phyloP scores from a whole-genome alignment of 495 filamentous ascomycete species.

The Sphaerosporella brunnea region DNA sequence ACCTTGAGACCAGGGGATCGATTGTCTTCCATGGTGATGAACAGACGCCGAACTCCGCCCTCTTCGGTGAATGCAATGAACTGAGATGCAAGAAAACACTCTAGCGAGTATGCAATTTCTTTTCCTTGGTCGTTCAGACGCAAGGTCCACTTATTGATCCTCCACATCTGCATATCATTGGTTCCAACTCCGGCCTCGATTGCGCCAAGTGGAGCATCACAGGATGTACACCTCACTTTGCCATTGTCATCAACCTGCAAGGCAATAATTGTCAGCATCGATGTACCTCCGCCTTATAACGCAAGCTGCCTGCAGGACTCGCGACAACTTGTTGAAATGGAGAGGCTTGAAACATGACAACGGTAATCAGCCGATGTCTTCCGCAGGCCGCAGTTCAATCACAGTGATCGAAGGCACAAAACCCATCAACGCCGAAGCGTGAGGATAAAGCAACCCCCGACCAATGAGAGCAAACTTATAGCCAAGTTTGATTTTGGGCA shows the following conservation, averaged over 20 bases:
- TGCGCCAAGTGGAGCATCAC: slow-evolving; percentile 12
- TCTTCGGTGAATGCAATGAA: slow-evolving; percentile 10
- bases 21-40: slow-evolving; percentile 3
- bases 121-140: slow-evolving; percentile 32
- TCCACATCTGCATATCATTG: slow-evolving; percentile 9
- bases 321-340: slow-evolving; percentile 35
- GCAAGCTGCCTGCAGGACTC: slow-evolving; percentile 20
- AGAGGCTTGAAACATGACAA: slow-evolving; percentile 29
- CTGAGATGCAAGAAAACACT: slow-evolving; percentile 14
- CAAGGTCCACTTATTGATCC: slow-evolving; percentile 25
- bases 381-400: slow-evolving; percentile 26
- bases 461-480: slow-evolving; percentile 18
- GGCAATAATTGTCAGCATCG: slow-evolving; percentile 1
- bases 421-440: slow-evolving; percentile 24
- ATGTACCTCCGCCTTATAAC: slow-evolving; percentile 22
- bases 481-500: slow-evolving; percentile 55
- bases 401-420: slow-evolving; percentile 14
- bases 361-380: slow-evolving; percentile 29
- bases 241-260: not conserved
- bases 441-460: slow-evolving; percentile 25
- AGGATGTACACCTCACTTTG: slow-evolving; percentile 3
- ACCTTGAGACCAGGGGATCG: not conserved
- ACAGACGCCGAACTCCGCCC: slow-evolving; percentile 11
- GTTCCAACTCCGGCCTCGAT: slow-evolving; percentile 6
- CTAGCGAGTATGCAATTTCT: slow-evolving; percentile 31